Evolutionary conservation across 108 stramenopile genomes (phyloP), one percentile per base, ranked within the genome.

Genomic region (Hondaea fermentalgiana): DNA sequence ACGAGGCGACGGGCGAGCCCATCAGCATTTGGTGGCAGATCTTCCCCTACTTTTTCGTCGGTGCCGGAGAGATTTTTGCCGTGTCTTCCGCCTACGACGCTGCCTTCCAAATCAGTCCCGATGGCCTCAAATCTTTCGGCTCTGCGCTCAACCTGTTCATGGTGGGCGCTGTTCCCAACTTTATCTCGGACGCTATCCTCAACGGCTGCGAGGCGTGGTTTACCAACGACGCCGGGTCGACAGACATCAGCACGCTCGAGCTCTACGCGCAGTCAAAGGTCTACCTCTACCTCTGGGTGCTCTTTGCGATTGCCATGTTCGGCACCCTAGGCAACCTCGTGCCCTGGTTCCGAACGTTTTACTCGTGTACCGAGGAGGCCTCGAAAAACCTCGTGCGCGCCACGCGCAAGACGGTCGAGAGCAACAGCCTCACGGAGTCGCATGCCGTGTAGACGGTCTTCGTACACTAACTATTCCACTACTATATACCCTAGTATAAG

Each of bases 51-150:
- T 91, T 95, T 76, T 91, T 96, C 59, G 95, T 96, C 91, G 96
- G 96, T 5, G 91, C 89, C 83, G 96, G 96, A 21, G 96, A 96
- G 87, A 96, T 96, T 53, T 96, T 96, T 92, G 94, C 95, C 42
- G 94, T 96, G 0, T 95, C 95, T 53, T 93, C 95, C 8, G 96
- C 96, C 57, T 96, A 96, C 87, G 96, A 96, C 88, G 93, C 96
- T 42, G 95, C 96, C 47, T 96, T 96, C 88, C 94, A 95, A 14
- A 95, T 95, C 23, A 91, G 95, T 19, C 95, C 95, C 5, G 93
- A 94, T 53, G 92, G 93, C n/a, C 91, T 91, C 90, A 96, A 96
- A 87, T 92, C 92, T 5, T 89, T 96, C 88, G 95, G 95, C 12
- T 94, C 93, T 76, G 96, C 96, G 12, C 91, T 91, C 57, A 96